A percentile compares a stretch with the other conserved stretches of the same genome.
phyloP scores from a whole-genome alignment of 2,329 filamentous ascomycete species.

The Ophiostoma triangulosporum region DNA sequence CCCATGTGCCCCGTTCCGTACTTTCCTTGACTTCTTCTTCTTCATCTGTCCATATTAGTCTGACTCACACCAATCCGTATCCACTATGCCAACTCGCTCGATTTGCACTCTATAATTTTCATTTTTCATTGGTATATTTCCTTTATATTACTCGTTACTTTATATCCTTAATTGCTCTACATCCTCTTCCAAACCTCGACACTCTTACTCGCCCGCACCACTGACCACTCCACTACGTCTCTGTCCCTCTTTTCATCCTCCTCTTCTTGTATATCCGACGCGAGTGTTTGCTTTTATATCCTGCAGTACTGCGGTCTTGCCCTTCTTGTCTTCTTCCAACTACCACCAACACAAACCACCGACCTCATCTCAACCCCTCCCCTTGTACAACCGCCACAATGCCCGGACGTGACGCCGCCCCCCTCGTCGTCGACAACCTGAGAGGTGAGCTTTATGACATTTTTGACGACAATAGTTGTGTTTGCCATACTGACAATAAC shows the following conservation, averaged over 20 bases:
- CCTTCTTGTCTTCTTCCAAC: background rate
- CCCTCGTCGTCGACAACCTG: constrained; percentile 31
- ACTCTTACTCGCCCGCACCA: background rate
- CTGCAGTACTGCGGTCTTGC: background rate
- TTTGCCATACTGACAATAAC: background rate
- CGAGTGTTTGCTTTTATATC: background rate
- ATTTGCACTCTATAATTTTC: background rate
- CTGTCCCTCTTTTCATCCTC: background rate
- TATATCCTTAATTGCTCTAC: background rate
- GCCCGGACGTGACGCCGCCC: constrained; percentile 28
- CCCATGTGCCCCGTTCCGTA: background rate
- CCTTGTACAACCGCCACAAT: constrained; percentile 20
- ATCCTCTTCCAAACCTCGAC: background rate
- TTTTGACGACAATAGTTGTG: background rate
- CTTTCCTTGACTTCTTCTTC: background rate
- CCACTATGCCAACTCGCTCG: background rate
- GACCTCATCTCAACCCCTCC: background rate
- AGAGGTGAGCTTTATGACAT: constrained; percentile 19
- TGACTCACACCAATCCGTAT: constrained; percentile 7
- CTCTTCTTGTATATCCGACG: background rate
- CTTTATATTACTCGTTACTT: background rate
- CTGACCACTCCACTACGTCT: background rate
- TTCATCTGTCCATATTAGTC: background rate
- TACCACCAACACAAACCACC: background rate
- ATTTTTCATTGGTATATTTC: background rate